Conservation (phyloP, 768 basidiomycete species). For the Kondoa subrosea region DNA sequence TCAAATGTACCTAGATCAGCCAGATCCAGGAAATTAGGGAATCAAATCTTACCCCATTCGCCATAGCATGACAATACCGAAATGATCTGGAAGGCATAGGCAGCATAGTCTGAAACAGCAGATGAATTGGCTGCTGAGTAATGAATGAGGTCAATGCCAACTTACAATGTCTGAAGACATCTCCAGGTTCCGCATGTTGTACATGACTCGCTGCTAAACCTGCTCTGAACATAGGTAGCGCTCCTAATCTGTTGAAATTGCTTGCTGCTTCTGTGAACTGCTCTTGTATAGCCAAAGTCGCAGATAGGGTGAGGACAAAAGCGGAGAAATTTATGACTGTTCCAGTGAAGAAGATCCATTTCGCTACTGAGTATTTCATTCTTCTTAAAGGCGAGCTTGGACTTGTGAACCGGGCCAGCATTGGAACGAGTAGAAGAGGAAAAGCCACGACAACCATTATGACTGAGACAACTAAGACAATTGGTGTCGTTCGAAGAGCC, state of each 20-base stretch:
- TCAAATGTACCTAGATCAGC: no score
- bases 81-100: not conserved
- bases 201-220: not conserved
- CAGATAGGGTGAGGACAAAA: not conserved
- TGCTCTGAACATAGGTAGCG: not conserved
- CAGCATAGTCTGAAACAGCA: not conserved
- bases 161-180: not conserved
- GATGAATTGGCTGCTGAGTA: no score
- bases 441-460: not conserved
- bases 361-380: not conserved
- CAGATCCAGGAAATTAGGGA: no score
- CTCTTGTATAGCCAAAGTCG: not conserved
- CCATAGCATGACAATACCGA: not conserved
- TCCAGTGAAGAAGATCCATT: not conserved
- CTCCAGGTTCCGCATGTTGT: not conserved
- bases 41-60: no score
- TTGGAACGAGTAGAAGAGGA: not conserved
- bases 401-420: not conserved
- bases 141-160: not conserved
- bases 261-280: not conserved
- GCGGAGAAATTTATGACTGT: not conserved
- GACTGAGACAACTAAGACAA: not conserved
- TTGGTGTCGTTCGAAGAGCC: not conserved
- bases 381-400: not conserved
- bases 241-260: not conserved